Conservation (phyloP, 2,329 filamentous ascomycete species). For the Botrytis fabae region DNA sequence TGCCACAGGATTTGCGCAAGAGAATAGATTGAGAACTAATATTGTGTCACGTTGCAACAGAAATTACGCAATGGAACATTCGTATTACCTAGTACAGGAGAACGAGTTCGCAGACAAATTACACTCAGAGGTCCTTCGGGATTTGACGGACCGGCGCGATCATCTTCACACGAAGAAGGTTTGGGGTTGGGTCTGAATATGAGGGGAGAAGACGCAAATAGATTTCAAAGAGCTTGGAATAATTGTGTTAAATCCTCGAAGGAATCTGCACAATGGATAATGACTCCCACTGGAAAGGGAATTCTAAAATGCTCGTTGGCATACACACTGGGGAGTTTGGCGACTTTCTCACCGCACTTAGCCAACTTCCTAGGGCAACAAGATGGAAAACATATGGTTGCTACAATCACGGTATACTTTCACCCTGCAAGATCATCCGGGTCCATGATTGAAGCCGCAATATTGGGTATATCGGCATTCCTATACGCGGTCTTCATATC, state of each 20-base stretch:
- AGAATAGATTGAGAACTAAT: conserved; percentile 28
- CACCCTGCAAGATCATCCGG: conserved; percentile 84
- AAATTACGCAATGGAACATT: conserved; percentile 84
- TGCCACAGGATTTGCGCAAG: conserved; percentile 30
- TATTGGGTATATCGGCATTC: conserved; percentile 76
- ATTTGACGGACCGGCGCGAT: conserved; percentile 30
- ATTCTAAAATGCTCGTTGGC: conserved; percentile 91
- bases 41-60: conserved; percentile 42
- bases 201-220: conserved; percentile 31
- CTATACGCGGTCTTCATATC: conserved; percentile 75
- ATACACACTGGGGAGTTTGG: conserved; percentile 82
- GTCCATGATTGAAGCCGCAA: conserved; percentile 83
- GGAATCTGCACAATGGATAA: conserved; percentile 58
- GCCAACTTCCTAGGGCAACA: conserved; percentile 75
- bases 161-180: conserved; percentile 24
- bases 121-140: conserved; percentile 63
- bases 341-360: conserved; percentile 76
- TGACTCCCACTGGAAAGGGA: conserved; percentile 72
- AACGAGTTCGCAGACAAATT: conserved; percentile 77
- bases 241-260: conserved; percentile 43
- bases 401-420: conserved; percentile 92
- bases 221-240: conserved; percentile 39
- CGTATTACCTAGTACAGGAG: conserved; percentile 81
- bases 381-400: conserved; percentile 91
- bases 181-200: conserved; percentile 8